Conservation (phyloP, 805 yeast genomes). For the Starmerella vaccinii region DNA sequence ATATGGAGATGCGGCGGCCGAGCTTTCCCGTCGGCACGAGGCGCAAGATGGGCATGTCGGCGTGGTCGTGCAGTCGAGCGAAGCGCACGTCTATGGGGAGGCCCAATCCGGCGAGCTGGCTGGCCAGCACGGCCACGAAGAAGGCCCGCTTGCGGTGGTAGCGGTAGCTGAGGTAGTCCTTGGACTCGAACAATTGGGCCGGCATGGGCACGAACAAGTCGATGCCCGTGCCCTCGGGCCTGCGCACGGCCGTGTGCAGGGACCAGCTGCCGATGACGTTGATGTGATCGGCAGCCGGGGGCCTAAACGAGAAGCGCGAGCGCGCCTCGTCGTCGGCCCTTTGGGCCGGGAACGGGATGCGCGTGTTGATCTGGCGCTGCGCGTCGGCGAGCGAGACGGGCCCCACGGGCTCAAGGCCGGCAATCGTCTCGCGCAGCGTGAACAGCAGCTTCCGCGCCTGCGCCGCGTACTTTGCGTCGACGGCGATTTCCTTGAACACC, state of each 20-base stretch:
- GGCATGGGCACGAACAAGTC: constrained; percentile 86
- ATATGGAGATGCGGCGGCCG: constrained; percentile 48
- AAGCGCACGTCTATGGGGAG: constrained; percentile 46
- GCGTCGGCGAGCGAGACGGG: constrained; percentile 12
- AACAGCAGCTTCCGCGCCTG: constrained; percentile 51
- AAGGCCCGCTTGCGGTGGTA: constrained; percentile 84
- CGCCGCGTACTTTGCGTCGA: constrained; percentile 60
- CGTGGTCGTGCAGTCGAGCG: constrained; percentile 64
- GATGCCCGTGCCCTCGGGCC: constrained; percentile 48
- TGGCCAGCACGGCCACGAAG: constrained; percentile 66
- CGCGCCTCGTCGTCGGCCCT: constrained; percentile 29
- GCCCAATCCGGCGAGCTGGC: constrained; percentile 29
- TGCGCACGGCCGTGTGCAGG: constrained; percentile 64
- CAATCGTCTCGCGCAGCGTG: constrained; percentile 45
- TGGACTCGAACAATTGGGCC: constrained; percentile 56
- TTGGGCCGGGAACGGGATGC: constrained; percentile 59
- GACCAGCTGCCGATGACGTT: constrained; percentile 85
- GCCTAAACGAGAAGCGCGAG: constrained; percentile 56
- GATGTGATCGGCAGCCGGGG: constrained; percentile 52
- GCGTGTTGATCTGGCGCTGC: constrained; percentile 11
- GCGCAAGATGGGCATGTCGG: constrained; percentile 60
- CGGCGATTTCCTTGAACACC: constrained; percentile 63
- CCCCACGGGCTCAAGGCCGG: constrained; percentile 10
- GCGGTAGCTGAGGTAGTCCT: constrained; percentile 83
- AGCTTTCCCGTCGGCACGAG: constrained; percentile 32